A percentile compares a stretch with the other conserved stretches of the same genome.
phyloP scores from a whole-genome alignment of 2,329 filamentous ascomycete species.

The Gaeumannomyces sp. region DNA sequence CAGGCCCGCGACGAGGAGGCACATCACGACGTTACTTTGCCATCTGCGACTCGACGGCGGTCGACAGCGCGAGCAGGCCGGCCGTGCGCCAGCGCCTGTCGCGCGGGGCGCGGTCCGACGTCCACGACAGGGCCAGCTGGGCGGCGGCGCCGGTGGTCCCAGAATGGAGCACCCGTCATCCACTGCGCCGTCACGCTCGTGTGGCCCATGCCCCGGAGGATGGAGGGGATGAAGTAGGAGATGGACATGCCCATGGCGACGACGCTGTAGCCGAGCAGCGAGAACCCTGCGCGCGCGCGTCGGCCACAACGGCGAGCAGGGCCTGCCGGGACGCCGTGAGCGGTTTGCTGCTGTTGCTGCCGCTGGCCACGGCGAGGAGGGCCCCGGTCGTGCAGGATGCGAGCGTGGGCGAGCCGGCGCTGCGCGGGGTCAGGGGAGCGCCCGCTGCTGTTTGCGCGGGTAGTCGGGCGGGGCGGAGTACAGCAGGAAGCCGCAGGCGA shows the following conservation, averaged over 20 bases:
- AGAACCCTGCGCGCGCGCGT: constrained; percentile 29
- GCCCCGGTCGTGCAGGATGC: background rate
- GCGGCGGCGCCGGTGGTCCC: constrained; percentile 22
- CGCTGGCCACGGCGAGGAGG: background rate
- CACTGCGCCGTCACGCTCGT: constrained; percentile 39
- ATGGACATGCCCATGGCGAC: constrained; percentile 36
- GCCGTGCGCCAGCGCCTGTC: no score
- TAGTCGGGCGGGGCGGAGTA: constrained; percentile 62
- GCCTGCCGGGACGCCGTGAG: no score
- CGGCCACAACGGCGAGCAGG: no score
- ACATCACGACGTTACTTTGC: no score
- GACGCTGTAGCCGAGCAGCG: constrained; percentile 33
- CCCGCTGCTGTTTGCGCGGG: constrained; percentile 30
- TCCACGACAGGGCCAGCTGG: no score
- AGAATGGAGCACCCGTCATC: constrained; percentile 48
- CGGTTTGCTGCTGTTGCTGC: background rate
- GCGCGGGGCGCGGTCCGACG: no score
- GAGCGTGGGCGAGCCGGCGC: background rate
- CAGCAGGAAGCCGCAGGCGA: constrained; percentile 50
- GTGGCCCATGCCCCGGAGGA: constrained; percentile 46
- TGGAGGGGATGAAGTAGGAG: constrained; percentile 47
- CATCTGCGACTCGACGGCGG: no score
- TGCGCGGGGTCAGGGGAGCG: background rate
- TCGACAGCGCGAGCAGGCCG: no score
- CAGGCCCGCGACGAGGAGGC: no score